Evolutionary conservation across 495 filamentous ascomycete species (phyloP).

Genomic region (Podospora pseudoanserina): DNA sequence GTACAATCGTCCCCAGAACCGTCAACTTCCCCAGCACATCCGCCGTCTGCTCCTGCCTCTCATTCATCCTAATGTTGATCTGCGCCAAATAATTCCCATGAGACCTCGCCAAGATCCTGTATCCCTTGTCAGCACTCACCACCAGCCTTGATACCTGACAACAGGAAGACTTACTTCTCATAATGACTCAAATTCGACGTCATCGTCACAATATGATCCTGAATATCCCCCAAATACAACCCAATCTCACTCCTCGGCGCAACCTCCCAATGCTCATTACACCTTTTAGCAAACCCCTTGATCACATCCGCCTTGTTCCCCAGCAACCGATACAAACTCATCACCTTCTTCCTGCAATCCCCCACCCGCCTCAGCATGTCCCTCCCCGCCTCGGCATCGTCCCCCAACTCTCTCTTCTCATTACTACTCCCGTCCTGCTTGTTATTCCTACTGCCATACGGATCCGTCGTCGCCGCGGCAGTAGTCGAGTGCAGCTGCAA

Average conservation of each 20-base stretch:
- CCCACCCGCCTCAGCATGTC: conserved; percentile 89
- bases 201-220: conserved; percentile 99
- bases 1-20: conserved; percentile 91
- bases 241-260: conserved; percentile 94
- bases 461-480: conserved; percentile 23
- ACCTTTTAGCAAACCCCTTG: conserved; percentile 97
- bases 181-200: conserved; percentile 91
- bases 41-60: conserved; percentile 91
- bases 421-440: conserved; percentile 33
- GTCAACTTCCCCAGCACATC: conserved; percentile 93
- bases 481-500: conserved; percentile 64
- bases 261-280: conserved; percentile 97
- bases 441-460: conserved; percentile 27
- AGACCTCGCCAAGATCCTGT: conserved; percentile 81
- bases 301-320: conserved; percentile 99
- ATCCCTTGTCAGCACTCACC: conserved; percentile 13
- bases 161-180: conserved; percentile 66
- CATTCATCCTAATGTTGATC: conserved; percentile 94
- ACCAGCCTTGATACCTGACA: not conserved
- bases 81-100: conserved; percentile 94
- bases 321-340: conserved; percentile 84
- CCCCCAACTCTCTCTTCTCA: conserved; percentile 41
- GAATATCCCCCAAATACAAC: conserved; percentile 92
- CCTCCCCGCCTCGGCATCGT: conserved; percentile 53
- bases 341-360: conserved; percentile 93